Evolutionary conservation across 129 eudicot genomes (phyloP), one percentile per base, ranked within the genome.

Genomic region (Ambrosia trifida): DNA sequence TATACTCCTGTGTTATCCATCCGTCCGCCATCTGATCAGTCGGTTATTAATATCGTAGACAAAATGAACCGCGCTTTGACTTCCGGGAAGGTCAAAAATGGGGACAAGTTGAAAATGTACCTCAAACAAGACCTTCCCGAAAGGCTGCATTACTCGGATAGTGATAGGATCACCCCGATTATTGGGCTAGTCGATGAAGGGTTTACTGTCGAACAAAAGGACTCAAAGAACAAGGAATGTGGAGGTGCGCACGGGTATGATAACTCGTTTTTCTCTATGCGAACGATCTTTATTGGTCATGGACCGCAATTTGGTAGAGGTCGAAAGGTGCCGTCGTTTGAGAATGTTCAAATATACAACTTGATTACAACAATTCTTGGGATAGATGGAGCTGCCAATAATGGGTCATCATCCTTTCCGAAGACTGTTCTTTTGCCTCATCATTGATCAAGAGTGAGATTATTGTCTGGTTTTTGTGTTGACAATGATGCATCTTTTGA

Each of bases 191-290:
- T 84, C 2, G 84, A 75, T 12, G 96, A 89, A 64, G 91, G 90
- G 72, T 89, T 70, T 60, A 89, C 63, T 54, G 79, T 89, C 31
- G 90, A 89, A 68, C 85, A 77, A 41, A 86, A 33, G 78, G 83
- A 73, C 44, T 68, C 79, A 16, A 70, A 69, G 7, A 68, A 24
- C 13, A 65, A 72, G 51, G 90, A 89, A 59, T 86, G 96, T 74
- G 96, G 93, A 9, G 93, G 96, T 24, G 88, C 93, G 2, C 96
- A 89, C 35, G 96, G 96, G 31, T 89, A 89, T 68, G 96, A 86
- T 35, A 86, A 86, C 69, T 82, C 76, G 7, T 82, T 86, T 68
- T 89, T 89, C 64, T 89, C 96, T 1, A 89, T 89, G 96, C 76
- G 96, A 72, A 84, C 90, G 3, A 84, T 89, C 40, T 89, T 89